Conservation (phyloP, 1,139 yeast species). For the Geotrichum bryndzae region DNA sequence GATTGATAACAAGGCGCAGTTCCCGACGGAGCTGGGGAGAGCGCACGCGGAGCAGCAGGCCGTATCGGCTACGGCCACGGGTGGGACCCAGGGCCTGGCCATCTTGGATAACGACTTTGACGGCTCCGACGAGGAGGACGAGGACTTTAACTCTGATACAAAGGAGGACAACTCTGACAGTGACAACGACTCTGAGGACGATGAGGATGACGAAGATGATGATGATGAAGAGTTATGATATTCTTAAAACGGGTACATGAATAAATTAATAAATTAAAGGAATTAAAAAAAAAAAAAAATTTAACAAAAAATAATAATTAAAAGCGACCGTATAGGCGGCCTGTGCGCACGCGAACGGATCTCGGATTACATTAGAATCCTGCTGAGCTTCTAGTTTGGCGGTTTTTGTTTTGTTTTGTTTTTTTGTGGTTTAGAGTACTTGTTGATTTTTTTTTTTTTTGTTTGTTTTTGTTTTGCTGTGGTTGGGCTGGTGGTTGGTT, state of each 20-base stretch:
- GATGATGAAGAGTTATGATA: slow-evolving; percentile 13
- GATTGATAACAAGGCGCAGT: slow-evolving; percentile 36
- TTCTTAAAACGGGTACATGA: background rate
- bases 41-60: slow-evolving; percentile 27
- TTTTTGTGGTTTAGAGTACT: too few species aligned
- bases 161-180: slow-evolving; percentile 2
- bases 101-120: slow-evolving; percentile 21
- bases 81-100: slow-evolving; percentile 24
- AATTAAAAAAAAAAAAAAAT: too few species aligned
- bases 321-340: background rate
- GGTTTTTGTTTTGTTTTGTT: too few species aligned
- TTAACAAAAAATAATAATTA: too few species aligned
- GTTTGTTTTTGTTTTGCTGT: background rate
- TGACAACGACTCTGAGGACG: slow-evolving; percentile 10
- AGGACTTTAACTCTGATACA: slow-evolving; percentile 1
- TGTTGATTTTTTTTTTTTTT: too few species aligned
- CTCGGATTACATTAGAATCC: too few species aligned
- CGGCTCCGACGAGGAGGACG: slow-evolving; percentile 14
- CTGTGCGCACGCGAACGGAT: background rate
- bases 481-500: background rate
- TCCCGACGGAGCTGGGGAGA: slow-evolving; percentile 35
- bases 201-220: slow-evolving; percentile 10
- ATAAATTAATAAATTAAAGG: too few species aligned
- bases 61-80: background rate
- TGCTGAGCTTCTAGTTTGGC: too few species aligned